phyloP scores from a whole-genome alignment of 805 yeast genomes.

The Torulaspora indica region DNA sequence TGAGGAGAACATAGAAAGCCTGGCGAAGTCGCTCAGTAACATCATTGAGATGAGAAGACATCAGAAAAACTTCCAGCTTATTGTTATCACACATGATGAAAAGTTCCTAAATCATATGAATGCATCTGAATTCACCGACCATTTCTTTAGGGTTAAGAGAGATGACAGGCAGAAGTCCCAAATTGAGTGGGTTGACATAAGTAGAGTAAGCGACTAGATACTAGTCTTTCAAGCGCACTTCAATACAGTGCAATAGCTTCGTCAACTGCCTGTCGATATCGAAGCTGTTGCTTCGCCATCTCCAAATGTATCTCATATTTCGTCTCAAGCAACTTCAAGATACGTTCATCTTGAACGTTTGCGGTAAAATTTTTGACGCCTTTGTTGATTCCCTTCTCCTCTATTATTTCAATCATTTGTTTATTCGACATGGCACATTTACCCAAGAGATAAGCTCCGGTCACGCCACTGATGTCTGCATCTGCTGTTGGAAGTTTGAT shows the following conservation, averaged over 20 bases:
- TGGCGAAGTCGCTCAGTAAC: constrained; percentile 71
- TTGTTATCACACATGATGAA: constrained; percentile 96
- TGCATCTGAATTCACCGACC: constrained; percentile 80
- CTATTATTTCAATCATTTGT: constrained; percentile 7
- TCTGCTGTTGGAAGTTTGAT: constrained; percentile 15
- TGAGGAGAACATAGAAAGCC: constrained; percentile 77
- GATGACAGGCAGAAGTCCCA: constrained; percentile 77
- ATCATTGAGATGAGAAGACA: constrained; percentile 69
- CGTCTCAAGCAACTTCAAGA: constrained; percentile 17
- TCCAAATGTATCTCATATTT: constrained; percentile 31
- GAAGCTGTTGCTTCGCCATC: constrained; percentile 36
- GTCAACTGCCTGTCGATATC: constrained; percentile 30
- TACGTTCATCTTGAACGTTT: neutral
- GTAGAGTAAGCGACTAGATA: constrained; percentile 32
- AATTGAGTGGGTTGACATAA: constrained; percentile 55
- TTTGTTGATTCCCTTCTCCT: neutral
- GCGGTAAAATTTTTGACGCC: constrained; percentile 1
- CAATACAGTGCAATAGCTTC: neutral
- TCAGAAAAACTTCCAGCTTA: constrained; percentile 87
- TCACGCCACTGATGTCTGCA: constrained; percentile 22
- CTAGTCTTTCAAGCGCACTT: too few relatives aligned
- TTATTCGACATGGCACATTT: constrained; percentile 12
- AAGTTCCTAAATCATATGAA: constrained; percentile 79
- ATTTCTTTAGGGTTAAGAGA: constrained; percentile 75
- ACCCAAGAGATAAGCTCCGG: constrained; percentile 23